Evolutionary conservation across 768 basidiomycete genomes (phyloP).

Genomic region (Lentinula guzmanii): DNA sequence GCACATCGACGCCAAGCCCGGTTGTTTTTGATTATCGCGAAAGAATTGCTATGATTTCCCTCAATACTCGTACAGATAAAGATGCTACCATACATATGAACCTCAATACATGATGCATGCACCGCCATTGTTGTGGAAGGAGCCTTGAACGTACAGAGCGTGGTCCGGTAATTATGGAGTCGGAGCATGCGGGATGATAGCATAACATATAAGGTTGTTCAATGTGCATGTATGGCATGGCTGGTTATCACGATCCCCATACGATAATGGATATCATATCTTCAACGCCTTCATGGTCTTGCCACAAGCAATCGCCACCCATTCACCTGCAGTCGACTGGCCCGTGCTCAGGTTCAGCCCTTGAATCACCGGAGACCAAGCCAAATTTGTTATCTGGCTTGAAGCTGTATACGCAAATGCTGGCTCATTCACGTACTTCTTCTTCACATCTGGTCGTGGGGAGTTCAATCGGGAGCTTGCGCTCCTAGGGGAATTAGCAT

Average conservation of each 20-base stretch:
- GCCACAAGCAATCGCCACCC: slow-evolving; percentile 81
- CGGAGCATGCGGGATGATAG: background rate
- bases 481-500: slow-evolving; percentile 64
- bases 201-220: slow-evolving; percentile 1
- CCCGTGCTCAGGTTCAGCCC: slow-evolving; percentile 73
- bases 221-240: background rate
- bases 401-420: slow-evolving; percentile 79
- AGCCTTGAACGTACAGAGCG: background rate
- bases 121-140: background rate
- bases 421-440: slow-evolving; percentile 67
- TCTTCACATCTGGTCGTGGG: slow-evolving; percentile 77
- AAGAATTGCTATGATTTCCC: background rate
- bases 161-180: background rate
- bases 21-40: background rate
- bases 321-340: slow-evolving; percentile 75
- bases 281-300: slow-evolving; percentile 78
- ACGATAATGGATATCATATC: slow-evolving; percentile 35
- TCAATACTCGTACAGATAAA: background rate
- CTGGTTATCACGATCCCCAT: background rate
- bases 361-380: slow-evolving; percentile 84
- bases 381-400: slow-evolving; percentile 75
- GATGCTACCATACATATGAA: background rate
- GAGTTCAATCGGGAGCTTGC: slow-evolving; percentile 70
- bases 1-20: background rate
- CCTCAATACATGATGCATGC: background rate